phyloP scores from a whole-genome alignment of 2,329 filamentous ascomycete species.

The Curvularia sp. region DNA sequence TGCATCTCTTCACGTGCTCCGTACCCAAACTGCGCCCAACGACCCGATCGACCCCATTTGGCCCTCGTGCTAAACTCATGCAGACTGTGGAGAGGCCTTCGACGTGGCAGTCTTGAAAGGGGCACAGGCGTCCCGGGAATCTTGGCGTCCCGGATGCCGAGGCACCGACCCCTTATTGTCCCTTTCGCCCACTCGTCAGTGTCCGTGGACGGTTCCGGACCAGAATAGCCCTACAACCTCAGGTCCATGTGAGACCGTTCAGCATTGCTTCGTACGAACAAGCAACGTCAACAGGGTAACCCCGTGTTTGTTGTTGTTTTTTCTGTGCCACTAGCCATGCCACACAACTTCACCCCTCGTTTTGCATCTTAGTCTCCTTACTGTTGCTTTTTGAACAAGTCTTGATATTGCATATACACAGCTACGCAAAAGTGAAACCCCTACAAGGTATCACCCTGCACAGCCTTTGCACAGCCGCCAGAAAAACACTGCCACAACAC shows the following conservation, averaged over 20 bases:
- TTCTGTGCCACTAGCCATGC: neutral
- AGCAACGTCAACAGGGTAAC: neutral
- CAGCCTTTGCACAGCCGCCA: neutral
- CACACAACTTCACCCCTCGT: neutral
- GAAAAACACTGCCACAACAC: conserved; percentile 22
- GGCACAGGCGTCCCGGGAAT: neutral
- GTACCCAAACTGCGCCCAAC: neutral
- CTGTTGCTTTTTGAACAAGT: conserved; percentile 1
- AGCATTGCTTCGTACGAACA: neutral
- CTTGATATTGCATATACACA: conserved; percentile 43
- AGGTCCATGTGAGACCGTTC: neutral
- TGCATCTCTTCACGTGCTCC: neutral
- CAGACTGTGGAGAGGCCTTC: neutral
- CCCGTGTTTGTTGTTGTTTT: neutral
- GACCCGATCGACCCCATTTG: neutral
- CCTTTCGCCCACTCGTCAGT: neutral
- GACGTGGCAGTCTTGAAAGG: neutral
- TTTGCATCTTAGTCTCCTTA: neutral
- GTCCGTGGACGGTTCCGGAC: neutral
- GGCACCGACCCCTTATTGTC: neutral
- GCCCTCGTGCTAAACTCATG: neutral
- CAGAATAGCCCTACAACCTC: neutral
- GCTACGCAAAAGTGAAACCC: conserved; percentile 17
- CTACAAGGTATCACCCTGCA: conserved; percentile 11
- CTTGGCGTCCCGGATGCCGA: conserved; percentile 15